Conservation (phyloP, 2,329 filamentous ascomycete genomes). For the Fusarium nodosum region DNA sequence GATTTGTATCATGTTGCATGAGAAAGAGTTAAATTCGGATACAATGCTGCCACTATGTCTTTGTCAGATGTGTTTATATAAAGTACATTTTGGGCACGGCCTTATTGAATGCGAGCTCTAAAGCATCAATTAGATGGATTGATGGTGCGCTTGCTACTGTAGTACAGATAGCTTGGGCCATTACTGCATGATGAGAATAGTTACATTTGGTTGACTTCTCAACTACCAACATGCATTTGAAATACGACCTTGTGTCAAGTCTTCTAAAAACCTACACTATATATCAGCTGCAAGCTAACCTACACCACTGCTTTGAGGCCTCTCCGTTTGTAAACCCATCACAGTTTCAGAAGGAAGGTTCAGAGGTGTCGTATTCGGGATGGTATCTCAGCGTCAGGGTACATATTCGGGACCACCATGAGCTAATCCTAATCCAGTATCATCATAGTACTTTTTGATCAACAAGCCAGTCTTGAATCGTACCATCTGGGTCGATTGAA, state of each 20-base stretch:
- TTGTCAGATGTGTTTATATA: neutral
- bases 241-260: neutral
- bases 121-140: neutral
- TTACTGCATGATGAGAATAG: neutral
- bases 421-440: conserved; percentile 15
- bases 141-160: too few relatives aligned
- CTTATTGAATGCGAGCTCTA: neutral
- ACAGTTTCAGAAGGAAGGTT: neutral
- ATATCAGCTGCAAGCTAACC: neutral
- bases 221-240: too few relatives aligned
- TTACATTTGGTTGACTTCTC: neutral
- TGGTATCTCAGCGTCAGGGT: neutral
- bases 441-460: neutral
- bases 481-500: conserved; percentile 14
- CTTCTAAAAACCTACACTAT: neutral
- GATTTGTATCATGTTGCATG: neutral
- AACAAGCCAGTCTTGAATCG: neutral
- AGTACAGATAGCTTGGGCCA: too few relatives aligned
- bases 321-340: neutral
- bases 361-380: conserved; percentile 1
- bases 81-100: neutral
- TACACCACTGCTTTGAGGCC: neutral
- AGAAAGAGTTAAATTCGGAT: neutral
- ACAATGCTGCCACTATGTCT: neutral
- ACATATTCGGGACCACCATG: neutral